Evolutionary conservation across 805 yeast genomes (phyloP).

Genomic region (Novakomyces olei): DNA sequence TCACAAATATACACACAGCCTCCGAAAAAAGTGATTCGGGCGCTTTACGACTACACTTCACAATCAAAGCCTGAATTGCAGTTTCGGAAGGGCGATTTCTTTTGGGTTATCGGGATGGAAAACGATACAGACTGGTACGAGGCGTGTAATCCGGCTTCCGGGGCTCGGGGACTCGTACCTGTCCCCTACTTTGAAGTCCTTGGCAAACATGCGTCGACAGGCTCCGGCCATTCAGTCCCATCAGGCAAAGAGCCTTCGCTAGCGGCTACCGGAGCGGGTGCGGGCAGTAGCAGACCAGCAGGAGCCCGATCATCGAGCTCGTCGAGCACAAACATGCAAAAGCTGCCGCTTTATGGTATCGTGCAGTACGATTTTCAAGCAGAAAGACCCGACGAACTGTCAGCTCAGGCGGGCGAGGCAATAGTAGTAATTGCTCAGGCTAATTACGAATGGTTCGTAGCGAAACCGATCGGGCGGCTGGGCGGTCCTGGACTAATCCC

Average conservation of each 20-base stretch:
- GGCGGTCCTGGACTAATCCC: slow-evolving; percentile 95
- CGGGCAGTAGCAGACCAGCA: background rate
- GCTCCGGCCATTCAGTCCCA: too few relatives aligned
- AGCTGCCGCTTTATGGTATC: slow-evolving; percentile 47
- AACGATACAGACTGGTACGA: slow-evolving; percentile 53
- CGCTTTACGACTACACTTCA: slow-evolving; percentile 53
- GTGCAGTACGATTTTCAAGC: slow-evolving; percentile 75
- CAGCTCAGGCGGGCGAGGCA: slow-evolving; percentile 66
- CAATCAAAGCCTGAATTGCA: slow-evolving; percentile 63
- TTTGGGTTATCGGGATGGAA: slow-evolving; percentile 44
- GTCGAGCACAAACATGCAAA: slow-evolving; percentile 6
- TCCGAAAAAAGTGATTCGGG: slow-evolving; percentile 69
- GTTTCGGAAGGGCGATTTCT: slow-evolving; percentile 68
- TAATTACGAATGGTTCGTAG: slow-evolving; percentile 92
- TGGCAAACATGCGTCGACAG: slow-evolving; percentile 8
- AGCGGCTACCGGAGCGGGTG: background rate
- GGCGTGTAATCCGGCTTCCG: slow-evolving; percentile 67
- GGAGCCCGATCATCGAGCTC: slow-evolving; percentile 7
- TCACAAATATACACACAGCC: too few relatives aligned
- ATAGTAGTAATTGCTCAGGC: slow-evolving; percentile 90
- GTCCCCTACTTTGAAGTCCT: slow-evolving; percentile 61
- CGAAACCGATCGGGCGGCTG: slow-evolving; percentile 78
- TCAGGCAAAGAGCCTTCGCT: too few relatives aligned
- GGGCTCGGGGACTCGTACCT: slow-evolving; percentile 70
- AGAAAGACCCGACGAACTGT: slow-evolving; percentile 61